Evolutionary conservation across 2,329 filamentous ascomycete species (phyloP), one percentile per base, ranked within the genome.

Genomic region (Cryphonectria japonica): DNA sequence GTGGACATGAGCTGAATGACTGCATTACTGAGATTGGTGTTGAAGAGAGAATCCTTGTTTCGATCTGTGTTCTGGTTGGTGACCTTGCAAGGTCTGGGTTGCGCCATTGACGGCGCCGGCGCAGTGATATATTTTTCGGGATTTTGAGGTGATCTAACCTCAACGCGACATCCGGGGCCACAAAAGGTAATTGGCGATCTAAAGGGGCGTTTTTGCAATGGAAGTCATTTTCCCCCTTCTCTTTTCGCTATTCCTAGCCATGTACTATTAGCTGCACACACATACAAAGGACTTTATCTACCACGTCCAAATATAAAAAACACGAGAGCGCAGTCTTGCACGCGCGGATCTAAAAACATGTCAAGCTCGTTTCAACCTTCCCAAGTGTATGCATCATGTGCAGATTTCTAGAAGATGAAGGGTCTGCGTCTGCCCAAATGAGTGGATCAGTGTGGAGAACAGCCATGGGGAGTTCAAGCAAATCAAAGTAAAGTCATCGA

Each of bases 1-100:
- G 79, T 82, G 77, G 80, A 81, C 69, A 81, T 82, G 80, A 80
- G 75, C 76, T 81, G 75, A 80, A 75, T 68, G 69, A 72, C 67
- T 71, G 67, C 67, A 72, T 69, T 61, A 69, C 72, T 70, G 70
- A 3, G 70, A 70, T 34, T 60, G 70, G 70, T 57, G 70, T 68
- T 73, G 60, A 63, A 63, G 32, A 70, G 61, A 62, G 32, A 61
- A 62, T n/a, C 37, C 29, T 61, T 65, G 16, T 29, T 43, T 68
- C 57, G 54, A 37, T 59, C 26, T 34, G 63, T 26, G 39, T 57
- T 62, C 41, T 64, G 62, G 63, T 65, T 22, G 60, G 70, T 60
- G 52, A 68, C 14, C 46, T 69, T 65, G 65, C 39, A 50, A 66
- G 60, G 41, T 59, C 29, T 62, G 63, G 71, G 50, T 57, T 62